phyloP scores from a whole-genome alignment of 352 stramenopile genomes.

The Pythium phragmitis region DNA sequence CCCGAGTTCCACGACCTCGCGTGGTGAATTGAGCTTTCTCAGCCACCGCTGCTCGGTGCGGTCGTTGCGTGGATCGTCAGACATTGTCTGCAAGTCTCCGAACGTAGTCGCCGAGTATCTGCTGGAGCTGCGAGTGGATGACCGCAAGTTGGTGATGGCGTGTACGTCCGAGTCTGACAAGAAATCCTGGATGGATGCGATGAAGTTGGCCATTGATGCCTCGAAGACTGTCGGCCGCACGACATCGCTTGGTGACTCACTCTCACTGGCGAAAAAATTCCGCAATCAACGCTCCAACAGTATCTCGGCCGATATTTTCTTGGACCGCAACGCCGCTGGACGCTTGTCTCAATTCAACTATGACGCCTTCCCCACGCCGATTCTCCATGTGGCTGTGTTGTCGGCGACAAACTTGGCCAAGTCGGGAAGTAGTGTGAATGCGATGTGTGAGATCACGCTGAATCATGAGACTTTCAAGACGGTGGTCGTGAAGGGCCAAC shows the following conservation, averaged over 20 bases:
- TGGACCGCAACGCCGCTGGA: slow-evolving; percentile 63
- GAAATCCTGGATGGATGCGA: slow-evolving; percentile 84
- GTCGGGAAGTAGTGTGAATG: slow-evolving; percentile 70
- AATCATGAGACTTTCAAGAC: slow-evolving; percentile 84
- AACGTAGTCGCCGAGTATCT: slow-evolving; percentile 71
- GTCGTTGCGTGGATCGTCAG: slow-evolving; percentile 52
- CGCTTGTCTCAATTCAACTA: slow-evolving; percentile 87
- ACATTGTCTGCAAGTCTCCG: slow-evolving; percentile 73
- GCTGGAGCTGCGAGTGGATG: slow-evolving; percentile 72
- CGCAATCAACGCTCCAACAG: slow-evolving; percentile 66
- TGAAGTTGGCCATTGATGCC: slow-evolving; percentile 83
- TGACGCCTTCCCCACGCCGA: slow-evolving; percentile 74
- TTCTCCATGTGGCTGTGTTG: slow-evolving; percentile 76
- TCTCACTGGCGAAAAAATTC: slow-evolving; percentile 51
- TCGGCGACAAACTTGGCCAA: slow-evolving; percentile 83
- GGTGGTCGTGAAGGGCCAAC: slow-evolving; percentile 75
- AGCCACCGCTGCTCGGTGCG: slow-evolving; percentile 77
- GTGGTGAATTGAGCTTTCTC: slow-evolving; percentile 80
- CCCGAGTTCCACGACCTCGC: slow-evolving; percentile 70
- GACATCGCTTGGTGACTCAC: slow-evolving; percentile 48
- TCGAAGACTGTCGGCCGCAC: slow-evolving; percentile 81
- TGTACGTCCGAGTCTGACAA: slow-evolving; percentile 84
- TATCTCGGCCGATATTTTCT: slow-evolving; percentile 67
- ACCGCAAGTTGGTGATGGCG: slow-evolving; percentile 80
- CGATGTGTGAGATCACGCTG: slow-evolving; percentile 79